Evolutionary conservation across 306 rosid genomes (phyloP).

Genomic region (Gastrolobium bilobum): DNA sequence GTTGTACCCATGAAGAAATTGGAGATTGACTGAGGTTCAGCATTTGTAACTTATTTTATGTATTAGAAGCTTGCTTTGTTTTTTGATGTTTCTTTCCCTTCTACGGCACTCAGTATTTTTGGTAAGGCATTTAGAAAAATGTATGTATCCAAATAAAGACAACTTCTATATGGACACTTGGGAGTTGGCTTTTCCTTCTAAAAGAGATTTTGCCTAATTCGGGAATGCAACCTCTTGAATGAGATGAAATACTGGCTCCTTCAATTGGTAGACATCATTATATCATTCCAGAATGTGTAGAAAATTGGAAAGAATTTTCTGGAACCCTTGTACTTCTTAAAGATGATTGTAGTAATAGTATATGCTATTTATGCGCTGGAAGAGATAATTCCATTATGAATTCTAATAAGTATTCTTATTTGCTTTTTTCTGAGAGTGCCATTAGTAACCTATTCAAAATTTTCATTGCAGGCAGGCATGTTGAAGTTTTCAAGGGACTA

Average conservation of each 20-base stretch:
- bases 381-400: background rate
- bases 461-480: constrained; percentile 69
- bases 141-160: constrained; percentile 8
- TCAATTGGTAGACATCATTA: background rate
- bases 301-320: background rate
- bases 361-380: background rate
- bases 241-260: background rate
- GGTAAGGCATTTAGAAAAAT: background rate
- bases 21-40: constrained; percentile 14
- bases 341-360: background rate
- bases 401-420: background rate
- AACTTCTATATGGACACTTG: constrained; percentile 22
- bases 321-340: constrained; percentile 6
- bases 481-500: constrained; percentile 72
- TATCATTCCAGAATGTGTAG: background rate
- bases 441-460: constrained; percentile 39
- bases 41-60: background rate
- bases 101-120: constrained; percentile 2
- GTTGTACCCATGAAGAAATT: background rate
- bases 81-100: constrained; percentile 11
- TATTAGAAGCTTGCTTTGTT: background rate
- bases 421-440: background rate
- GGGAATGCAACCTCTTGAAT: constrained; percentile 20
- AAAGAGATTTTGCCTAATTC: background rate
- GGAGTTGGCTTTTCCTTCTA: constrained; percentile 15